phyloP scores from a whole-genome alignment of 805 yeast species.

The Lipomyces chichibuensis region DNA sequence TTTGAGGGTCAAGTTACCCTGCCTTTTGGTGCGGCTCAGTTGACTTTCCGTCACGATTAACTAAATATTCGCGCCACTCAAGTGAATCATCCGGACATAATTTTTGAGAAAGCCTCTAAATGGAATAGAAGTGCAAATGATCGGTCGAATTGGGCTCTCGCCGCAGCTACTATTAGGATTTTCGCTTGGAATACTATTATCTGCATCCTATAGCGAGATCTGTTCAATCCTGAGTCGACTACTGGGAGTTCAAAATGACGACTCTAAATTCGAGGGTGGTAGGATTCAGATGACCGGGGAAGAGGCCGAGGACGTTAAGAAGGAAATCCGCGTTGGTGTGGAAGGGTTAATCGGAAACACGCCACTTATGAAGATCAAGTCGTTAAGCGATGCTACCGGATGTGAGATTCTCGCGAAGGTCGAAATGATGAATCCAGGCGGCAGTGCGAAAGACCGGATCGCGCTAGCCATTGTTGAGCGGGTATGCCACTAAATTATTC shows the following conservation, averaged over 20 bases:
- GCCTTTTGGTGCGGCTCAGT: no score
- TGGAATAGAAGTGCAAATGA: neutral
- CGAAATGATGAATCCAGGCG: conserved; percentile 88
- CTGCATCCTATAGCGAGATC: neutral
- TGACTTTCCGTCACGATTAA: no score
- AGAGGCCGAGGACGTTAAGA: neutral
- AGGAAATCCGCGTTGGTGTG: conserved; percentile 53
- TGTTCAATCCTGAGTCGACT: neutral
- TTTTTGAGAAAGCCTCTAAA: neutral
- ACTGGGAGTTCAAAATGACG: neutral
- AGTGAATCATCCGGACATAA: no score
- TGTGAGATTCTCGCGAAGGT: conserved; percentile 84
- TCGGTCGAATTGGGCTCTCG: neutral
- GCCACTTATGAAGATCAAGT: conserved; percentile 73
- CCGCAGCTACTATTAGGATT: conserved; percentile 11
- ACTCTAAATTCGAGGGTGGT: neutral
- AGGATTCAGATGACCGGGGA: neutral
- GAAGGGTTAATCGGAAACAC: conserved; percentile 88
- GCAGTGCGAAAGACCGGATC: conserved; percentile 93
- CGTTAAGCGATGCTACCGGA: conserved; percentile 72
- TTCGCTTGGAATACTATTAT: conserved; percentile 7
- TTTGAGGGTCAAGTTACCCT: no score
- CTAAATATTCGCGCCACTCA: neutral
- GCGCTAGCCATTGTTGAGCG: conserved; percentile 79
- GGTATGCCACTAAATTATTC: conserved; percentile 42